A percentile compares a stretch with the other conserved stretches of the same genome.
These are phyloP conservation scores for Teunomyces panamensis DNA, from an alignment of 805 yeast genomes.

Conservation along the genomic window DNA sequence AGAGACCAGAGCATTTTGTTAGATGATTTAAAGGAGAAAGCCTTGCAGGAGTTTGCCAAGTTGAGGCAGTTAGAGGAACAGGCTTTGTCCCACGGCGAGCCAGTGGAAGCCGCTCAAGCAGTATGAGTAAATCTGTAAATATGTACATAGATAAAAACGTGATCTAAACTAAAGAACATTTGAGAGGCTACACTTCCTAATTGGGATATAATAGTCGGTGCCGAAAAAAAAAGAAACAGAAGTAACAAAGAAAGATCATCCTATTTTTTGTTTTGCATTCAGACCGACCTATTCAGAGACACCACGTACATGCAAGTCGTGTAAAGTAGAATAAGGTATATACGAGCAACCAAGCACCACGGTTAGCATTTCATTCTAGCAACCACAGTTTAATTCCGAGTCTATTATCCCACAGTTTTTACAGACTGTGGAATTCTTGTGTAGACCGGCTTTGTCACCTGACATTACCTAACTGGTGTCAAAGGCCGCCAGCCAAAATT, in stretches of 20 bases:
- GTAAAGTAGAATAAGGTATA: too few species aligned
- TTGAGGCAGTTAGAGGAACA: slow-evolving; percentile 14
- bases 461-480: slow-evolving; percentile 11
- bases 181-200: not conserved
- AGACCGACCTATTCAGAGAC: too few species aligned
- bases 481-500: slow-evolving; percentile 7
- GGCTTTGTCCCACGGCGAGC: not conserved
- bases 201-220: not conserved
- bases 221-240: not conserved
- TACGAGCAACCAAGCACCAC: too few species aligned
- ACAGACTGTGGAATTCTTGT: not conserved
- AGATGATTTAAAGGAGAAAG: slow-evolving; percentile 51
- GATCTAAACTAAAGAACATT: not conserved
- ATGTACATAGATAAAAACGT: slow-evolving; percentile 4
- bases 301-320: too few species aligned
- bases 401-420: not conserved
- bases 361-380: too few species aligned
- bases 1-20: slow-evolving; percentile 67
- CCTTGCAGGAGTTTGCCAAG: slow-evolving; percentile 32
- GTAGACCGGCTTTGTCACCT: slow-evolving; percentile 7
- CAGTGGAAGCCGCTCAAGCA: slow-evolving; percentile 1
- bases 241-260: not conserved
- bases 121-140: slow-evolving; percentile 9
- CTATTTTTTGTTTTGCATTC: not conserved
- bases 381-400: too few species aligned